Percentiles rank a stretch among this genome's conserved stretches.
phyloP scores from a whole-genome alignment of 2,329 filamentous ascomycete species.

The Aspergillus pseudoviridinutans region DNA sequence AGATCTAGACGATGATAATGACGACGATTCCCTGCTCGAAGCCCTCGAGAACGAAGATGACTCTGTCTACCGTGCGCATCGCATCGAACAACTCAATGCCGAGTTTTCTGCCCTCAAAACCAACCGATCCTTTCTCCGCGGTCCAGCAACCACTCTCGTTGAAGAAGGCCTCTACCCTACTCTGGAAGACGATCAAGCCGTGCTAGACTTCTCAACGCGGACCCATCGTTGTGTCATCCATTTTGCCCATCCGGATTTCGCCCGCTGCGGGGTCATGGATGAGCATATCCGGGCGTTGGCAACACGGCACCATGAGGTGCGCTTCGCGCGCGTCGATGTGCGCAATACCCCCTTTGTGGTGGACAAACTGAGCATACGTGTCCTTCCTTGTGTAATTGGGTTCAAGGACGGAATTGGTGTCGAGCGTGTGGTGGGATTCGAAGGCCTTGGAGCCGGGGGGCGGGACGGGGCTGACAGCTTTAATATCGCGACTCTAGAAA shows the following conservation, averaged over 20 bases:
- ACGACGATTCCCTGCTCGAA: constrained; percentile 59
- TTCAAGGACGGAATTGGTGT: constrained; percentile 45
- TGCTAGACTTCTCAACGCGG: constrained; percentile 59
- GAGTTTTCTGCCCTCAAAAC: constrained; percentile 50
- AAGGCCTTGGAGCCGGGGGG: constrained; percentile 40
- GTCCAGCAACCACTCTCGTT: constrained; percentile 15
- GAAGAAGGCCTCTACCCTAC: constrained; percentile 33
- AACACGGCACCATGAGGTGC: constrained; percentile 36
- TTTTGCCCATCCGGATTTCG: constrained; percentile 62
- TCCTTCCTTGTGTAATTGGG: constrained; percentile 48
- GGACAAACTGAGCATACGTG: constrained; percentile 43
- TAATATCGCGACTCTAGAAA: constrained; percentile 39
- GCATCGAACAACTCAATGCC: constrained; percentile 57
- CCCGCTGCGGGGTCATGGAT: constrained; percentile 60
- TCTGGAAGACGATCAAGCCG: constrained; percentile 49
- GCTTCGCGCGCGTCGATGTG: constrained; percentile 45
- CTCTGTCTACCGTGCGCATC: constrained; percentile 52
- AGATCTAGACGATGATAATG: constrained; percentile 43
- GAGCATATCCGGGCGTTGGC: constrained; percentile 49
- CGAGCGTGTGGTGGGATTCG: constrained; percentile 46
- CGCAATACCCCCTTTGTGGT: constrained; percentile 46
- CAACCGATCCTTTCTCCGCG: constrained; percentile 20
- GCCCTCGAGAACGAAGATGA: constrained; percentile 53
- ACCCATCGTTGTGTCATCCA: constrained; percentile 57
- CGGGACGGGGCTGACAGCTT: constrained; percentile 39